phyloP scores from a whole-genome alignment of 2,329 filamentous ascomycete species.

The Ceratocystis cacaofunesta region DNA sequence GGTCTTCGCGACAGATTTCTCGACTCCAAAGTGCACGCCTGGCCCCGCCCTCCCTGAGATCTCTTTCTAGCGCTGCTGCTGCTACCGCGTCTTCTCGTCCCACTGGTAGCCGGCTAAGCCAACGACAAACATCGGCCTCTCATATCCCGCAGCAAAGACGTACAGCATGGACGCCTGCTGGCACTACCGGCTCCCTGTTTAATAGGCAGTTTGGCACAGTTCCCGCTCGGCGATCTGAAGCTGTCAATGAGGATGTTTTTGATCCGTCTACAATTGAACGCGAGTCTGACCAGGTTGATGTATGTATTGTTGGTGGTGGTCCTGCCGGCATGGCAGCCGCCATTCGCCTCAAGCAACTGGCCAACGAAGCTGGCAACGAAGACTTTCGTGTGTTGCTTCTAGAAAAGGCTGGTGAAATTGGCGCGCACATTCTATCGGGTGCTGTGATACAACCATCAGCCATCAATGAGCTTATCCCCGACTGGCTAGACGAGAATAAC shows the following conservation, averaged over 20 bases:
- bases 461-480: constrained; percentile 77
- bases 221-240: constrained; percentile 21
- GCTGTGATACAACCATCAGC: constrained; percentile 86
- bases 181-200: constrained; percentile 7
- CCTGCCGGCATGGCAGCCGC: constrained; percentile 85
- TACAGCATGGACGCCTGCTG: constrained; percentile 19
- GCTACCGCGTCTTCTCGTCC: constrained; percentile 14
- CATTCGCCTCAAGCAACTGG: constrained; percentile 87
- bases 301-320: constrained; percentile 93
- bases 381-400: constrained; percentile 86
- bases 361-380: constrained; percentile 86
- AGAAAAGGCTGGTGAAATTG: constrained; percentile 90
- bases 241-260: constrained; percentile 34
- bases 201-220: constrained; percentile 11
- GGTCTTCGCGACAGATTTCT: constrained; percentile 24
- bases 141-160: not conserved
- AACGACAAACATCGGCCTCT: not conserved
- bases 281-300: constrained; percentile 86
- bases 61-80: constrained; percentile 15
- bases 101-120: not conserved
- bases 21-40: constrained; percentile 4
- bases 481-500: constrained; percentile 86
- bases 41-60: constrained; percentile 6
- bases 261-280: constrained; percentile 59
- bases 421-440: constrained; percentile 87